phyloP scores from a whole-genome alignment of 108 stramenopile species.

The Skeletonema marinoi region DNA sequence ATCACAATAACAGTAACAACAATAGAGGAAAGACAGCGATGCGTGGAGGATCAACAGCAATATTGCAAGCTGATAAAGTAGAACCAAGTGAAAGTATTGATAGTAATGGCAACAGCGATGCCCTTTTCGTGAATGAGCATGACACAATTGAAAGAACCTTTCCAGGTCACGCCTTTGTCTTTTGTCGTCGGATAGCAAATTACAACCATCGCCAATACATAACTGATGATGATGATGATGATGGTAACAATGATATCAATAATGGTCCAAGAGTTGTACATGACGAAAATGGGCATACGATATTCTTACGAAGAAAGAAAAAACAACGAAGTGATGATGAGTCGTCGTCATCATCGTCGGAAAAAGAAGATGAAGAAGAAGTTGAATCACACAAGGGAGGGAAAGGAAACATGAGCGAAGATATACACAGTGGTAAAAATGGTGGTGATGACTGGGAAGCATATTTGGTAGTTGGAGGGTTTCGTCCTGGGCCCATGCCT shows the following conservation, averaged over 20 bases:
- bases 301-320: neutral
- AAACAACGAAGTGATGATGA: neutral
- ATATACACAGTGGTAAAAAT: neutral
- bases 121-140: constrained; percentile 19
- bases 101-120: neutral
- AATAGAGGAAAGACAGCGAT: neutral
- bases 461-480: constrained; percentile 43
- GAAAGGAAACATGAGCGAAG: neutral
- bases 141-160: constrained; percentile 71
- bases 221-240: neutral
- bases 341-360: no score
- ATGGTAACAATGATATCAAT: neutral
- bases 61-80: no score
- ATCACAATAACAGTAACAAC: neutral
- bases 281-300: neutral
- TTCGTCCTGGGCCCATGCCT: constrained; percentile 17
- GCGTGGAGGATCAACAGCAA: no score
- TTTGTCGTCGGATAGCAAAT: constrained; percentile 34
- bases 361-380: neutral
- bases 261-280: neutral
- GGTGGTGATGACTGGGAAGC: constrained; percentile 24
- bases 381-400: neutral
- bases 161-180: constrained; percentile 77
- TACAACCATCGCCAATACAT: neutral
- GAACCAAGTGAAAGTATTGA: no score